These are phyloP conservation scores for Colletotrichum abscissum DNA, from an alignment of 2,329 filamentous ascomycete genomes.

Conservation along the genomic window DNA sequence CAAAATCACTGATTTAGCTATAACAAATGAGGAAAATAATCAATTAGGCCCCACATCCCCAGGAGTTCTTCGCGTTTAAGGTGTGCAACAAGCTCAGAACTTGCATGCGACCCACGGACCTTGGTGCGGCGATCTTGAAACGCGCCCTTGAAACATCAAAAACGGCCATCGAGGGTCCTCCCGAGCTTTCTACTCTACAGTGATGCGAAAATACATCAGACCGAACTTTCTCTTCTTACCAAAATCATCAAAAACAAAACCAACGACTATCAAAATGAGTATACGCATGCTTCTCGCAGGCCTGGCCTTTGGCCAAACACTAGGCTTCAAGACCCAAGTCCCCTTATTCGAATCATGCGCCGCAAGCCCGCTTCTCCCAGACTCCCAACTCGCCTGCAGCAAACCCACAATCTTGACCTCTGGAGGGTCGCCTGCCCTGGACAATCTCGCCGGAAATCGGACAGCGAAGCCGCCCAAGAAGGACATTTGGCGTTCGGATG, in stretches of 20 bases:
- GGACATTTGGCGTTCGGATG: slow-evolving; percentile 32
- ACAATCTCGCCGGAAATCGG: slow-evolving; percentile 1
- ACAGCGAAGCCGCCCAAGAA: slow-evolving; percentile 25
- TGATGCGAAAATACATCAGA: background rate
- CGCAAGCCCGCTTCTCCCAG: slow-evolving; percentile 24
- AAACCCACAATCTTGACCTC: background rate
- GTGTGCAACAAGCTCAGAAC: slow-evolving; percentile 14
- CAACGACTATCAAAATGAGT: background rate
- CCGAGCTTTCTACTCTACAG: background rate
- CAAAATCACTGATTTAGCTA: background rate
- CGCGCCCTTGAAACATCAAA: slow-evolving; percentile 31
- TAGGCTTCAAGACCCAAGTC: background rate
- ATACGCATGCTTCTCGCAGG: slow-evolving; percentile 2
- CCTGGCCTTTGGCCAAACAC: background rate
- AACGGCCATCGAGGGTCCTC: background rate
- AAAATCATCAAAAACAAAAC: background rate
- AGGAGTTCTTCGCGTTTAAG: background rate
- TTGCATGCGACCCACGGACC: slow-evolving; percentile 7
- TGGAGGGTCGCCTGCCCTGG: background rate
- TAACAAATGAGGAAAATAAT: background rate
- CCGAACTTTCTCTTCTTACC: background rate
- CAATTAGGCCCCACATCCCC: background rate
- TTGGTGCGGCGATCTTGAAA: slow-evolving; percentile 30
- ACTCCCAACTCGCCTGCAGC: slow-evolving; percentile 16
- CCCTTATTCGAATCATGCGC: slow-evolving; percentile 18